These are phyloP conservation scores for Epichloe amarillans DNA, from an alignment of 2,329 filamentous ascomycete species.

Conservation along the genomic window DNA sequence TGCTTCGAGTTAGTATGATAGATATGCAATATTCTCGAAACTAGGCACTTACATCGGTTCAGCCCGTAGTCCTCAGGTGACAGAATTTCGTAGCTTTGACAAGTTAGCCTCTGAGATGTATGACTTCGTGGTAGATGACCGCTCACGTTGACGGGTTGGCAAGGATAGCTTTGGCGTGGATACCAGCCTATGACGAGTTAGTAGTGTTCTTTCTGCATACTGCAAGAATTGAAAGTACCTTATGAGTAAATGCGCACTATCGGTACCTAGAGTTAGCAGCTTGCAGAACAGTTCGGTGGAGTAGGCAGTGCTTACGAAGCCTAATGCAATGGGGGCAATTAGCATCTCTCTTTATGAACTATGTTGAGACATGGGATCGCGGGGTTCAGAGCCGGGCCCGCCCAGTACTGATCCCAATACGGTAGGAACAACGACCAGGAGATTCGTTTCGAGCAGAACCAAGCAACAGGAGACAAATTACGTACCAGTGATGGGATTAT, in stretches of 20 bases:
- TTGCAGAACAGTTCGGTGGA: neutral
- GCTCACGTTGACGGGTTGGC: slow-evolving; percentile 1
- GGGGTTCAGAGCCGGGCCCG: neutral
- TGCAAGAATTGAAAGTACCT: neutral
- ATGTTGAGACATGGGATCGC: neutral
- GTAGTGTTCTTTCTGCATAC: neutral
- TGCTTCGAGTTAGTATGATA: neutral
- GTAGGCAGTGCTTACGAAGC: neutral
- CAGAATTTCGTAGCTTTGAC: slow-evolving; percentile 70
- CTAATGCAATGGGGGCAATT: neutral
- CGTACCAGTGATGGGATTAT: slow-evolving; percentile 18
- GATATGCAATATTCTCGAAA: neutral
- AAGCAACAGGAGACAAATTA: neutral
- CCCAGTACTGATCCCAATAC: neutral
- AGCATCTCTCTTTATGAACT: neutral
- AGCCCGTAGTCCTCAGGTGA: slow-evolving; percentile 52
- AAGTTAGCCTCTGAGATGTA: neutral
- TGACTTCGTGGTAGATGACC: neutral
- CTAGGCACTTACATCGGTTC: slow-evolving; percentile 1
- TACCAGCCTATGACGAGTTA: slow-evolving; percentile 13
- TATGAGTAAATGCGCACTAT: slow-evolving; percentile 1
- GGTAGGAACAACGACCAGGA: no score
- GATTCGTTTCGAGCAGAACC: neutral
- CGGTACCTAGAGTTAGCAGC: neutral
- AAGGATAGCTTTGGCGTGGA: slow-evolving; percentile 19